Evolutionary conservation across 176 grass and related monocot species (phyloP).

Genomic region (Dendrocalamus sinicus): DNA sequence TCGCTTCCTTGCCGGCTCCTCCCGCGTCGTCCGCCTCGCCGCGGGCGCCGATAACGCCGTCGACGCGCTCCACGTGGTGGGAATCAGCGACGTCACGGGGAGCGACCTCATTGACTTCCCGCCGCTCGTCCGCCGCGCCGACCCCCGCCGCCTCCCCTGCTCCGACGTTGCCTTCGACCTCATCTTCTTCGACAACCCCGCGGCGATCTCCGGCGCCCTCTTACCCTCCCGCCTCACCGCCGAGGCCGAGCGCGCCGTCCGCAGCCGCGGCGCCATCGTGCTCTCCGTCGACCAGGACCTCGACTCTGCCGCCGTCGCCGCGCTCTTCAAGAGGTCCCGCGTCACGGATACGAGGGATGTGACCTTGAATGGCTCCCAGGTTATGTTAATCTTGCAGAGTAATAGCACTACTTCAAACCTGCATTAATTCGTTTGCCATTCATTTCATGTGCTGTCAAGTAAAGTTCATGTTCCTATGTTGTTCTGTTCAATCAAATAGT

Average conservation of each 20-base stretch:
- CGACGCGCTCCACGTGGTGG: constrained; percentile 55
- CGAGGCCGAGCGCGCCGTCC: constrained; percentile 67
- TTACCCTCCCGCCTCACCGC: constrained; percentile 60
- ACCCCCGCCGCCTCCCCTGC: constrained; percentile 72
- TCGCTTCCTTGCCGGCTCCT: constrained; percentile 47
- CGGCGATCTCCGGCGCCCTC: constrained; percentile 56
- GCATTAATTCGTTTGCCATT: constrained; percentile 28
- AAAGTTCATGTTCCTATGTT: not conserved
- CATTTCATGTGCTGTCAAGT: not conserved
- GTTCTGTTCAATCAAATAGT: not conserved
- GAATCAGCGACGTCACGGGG: constrained; percentile 55
- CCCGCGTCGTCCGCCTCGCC: constrained; percentile 69
- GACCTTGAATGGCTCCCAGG: constrained; percentile 61
- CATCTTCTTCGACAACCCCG: constrained; percentile 58
- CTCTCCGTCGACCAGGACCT: constrained; percentile 44
- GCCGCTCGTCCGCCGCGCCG: constrained; percentile 64
- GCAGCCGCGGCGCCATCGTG: constrained; percentile 51
- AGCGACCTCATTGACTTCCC: constrained; percentile 74
- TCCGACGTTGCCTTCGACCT: constrained; percentile 67
- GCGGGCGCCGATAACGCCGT: constrained; percentile 71
- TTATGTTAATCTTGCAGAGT: constrained; percentile 68
- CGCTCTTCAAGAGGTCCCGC: constrained; percentile 67
- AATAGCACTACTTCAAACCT: constrained; percentile 52
- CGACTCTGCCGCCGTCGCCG: constrained; percentile 47
- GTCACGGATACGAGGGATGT: constrained; percentile 59